Percentiles rank a stretch among this genome's conserved stretches.
Conservation (phyloP, 1,139 yeast species). For the Sugiyamaella paludigena region DNA sequence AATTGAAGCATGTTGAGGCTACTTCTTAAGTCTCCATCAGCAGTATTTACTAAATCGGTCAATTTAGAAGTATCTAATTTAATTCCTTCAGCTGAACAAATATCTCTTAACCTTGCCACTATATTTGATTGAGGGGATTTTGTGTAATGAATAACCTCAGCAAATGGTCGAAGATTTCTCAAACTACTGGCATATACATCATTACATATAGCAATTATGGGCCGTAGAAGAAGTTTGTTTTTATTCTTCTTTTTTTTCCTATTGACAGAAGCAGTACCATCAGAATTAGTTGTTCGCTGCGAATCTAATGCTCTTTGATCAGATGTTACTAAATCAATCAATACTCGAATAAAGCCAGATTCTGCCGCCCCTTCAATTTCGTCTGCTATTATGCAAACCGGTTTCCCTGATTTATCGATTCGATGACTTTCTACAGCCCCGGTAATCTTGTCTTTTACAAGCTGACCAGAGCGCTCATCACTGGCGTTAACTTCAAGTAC, state of each 20-base stretch:
- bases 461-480: conserved; percentile 66
- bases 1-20: conserved; percentile 85
- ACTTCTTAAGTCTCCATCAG: conserved; percentile 84
- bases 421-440: conserved; percentile 69
- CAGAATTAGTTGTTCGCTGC: conserved; percentile 15
- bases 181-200: conserved; percentile 73
- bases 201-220: conserved; percentile 90
- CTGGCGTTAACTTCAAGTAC: conserved; percentile 88
- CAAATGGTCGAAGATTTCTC: conserved; percentile 67
- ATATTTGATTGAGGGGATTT: conserved; percentile 55
- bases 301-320: conserved; percentile 51
- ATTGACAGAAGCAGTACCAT: conserved; percentile 18
- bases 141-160: conserved; percentile 68
- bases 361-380: conserved; percentile 92
- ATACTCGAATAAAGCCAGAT: conserved; percentile 68
- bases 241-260: conserved; percentile 33
- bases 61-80: conserved; percentile 41
- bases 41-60: conserved; percentile 59
- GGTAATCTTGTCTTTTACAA: conserved; percentile 58
- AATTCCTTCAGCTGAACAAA: conserved; percentile 51
- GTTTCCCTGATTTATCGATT: conserved; percentile 50
- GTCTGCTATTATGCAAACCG: conserved; percentile 80
- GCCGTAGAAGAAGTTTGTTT: conserved; percentile 60
- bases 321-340: conserved; percentile 57
- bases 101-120: conserved; percentile 47